phyloP scores from a whole-genome alignment of 2,329 filamentous ascomycete species.

The Acephala macrosclerotiorum region DNA sequence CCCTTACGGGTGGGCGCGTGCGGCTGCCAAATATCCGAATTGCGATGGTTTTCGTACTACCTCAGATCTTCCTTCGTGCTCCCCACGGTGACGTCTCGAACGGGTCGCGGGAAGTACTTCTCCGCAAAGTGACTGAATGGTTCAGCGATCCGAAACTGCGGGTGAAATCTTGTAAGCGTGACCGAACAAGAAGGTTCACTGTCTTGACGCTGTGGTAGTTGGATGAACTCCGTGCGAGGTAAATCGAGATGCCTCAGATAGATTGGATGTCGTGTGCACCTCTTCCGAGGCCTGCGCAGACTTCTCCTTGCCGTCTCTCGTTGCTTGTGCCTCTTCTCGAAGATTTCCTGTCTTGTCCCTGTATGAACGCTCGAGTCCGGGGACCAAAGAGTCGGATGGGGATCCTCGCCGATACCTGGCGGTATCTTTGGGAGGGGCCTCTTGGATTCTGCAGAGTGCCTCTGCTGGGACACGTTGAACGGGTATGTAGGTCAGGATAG shows the following conservation, averaged over 20 bases:
- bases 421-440: constrained; percentile 19
- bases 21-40: constrained; percentile 19
- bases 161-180: constrained; percentile 15
- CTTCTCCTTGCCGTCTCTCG: constrained; percentile 15
- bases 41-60: constrained; percentile 22
- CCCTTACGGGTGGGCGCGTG: constrained; percentile 17
- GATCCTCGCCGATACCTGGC: constrained; percentile 20
- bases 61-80: constrained; percentile 17
- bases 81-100: constrained; percentile 23
- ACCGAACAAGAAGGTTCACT: constrained; percentile 15
- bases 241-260: constrained; percentile 21
- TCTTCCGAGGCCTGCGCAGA: constrained; percentile 14
- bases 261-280: constrained; percentile 21
- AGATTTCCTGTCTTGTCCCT: constrained; percentile 20
- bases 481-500: constrained; percentile 37
- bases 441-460: constrained; percentile 30
- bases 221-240: constrained; percentile 19
- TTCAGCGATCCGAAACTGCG: constrained; percentile 18
- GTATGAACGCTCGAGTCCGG: constrained; percentile 28
- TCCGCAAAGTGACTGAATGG: constrained; percentile 22
- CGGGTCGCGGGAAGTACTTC: constrained; percentile 20
- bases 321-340: constrained; percentile 27
- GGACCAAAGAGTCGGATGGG: constrained; percentile 25
- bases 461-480: constrained; percentile 35
- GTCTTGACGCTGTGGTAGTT: constrained; percentile 15